These are phyloP conservation scores for Cercospora citrullina DNA, from an alignment of 2,329 filamentous ascomycete genomes.

Conservation along the genomic window DNA sequence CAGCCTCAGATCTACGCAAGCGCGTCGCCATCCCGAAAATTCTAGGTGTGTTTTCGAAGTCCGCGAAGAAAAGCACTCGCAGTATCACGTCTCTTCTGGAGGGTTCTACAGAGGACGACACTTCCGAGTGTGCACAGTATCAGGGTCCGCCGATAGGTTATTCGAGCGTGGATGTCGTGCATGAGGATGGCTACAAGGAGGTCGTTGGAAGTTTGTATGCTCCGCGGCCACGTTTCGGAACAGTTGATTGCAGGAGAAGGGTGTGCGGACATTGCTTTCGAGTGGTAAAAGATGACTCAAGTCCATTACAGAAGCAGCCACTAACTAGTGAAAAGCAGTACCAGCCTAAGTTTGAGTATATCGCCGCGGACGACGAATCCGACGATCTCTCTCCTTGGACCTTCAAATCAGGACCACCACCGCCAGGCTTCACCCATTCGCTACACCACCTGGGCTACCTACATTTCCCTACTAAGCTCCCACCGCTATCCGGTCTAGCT, in stretches of 20 bases:
- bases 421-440: neutral
- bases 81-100: neutral
- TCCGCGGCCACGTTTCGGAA: neutral
- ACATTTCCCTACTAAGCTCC: neutral
- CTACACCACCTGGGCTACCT: neutral
- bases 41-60: neutral
- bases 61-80: neutral
- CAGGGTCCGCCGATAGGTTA: constrained; percentile 1
- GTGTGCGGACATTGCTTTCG: neutral
- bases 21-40: neutral
- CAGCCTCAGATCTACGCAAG: neutral
- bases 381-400: neutral
- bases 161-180: neutral
- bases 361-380: neutral
- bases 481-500: neutral
- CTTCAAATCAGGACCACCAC: neutral
- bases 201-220: neutral
- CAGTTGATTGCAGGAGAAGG: neutral
- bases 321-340: neutral
- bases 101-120: neutral
- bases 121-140: neutral
- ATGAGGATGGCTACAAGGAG: neutral
- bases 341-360: neutral
- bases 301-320: neutral
- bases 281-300: neutral